Conservation (phyloP, 352 stramenopile species). For the Globisporangium paroecandrum region DNA sequence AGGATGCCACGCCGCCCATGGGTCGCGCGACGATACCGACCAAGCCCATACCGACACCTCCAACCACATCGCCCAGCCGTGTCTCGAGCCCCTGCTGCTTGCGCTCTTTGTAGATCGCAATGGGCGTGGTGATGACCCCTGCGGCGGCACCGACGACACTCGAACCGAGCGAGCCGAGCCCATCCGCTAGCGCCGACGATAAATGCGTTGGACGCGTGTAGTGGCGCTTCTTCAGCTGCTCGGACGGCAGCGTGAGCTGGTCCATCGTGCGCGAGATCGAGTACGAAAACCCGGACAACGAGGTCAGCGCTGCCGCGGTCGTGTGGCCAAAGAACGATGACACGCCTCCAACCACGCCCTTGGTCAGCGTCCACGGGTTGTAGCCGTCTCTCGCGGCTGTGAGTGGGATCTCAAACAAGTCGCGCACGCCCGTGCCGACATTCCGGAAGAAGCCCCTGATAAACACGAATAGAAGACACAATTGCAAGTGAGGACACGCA, state of each 20-base stretch:
- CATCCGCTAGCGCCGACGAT: conserved; percentile 55
- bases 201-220: conserved; percentile 66
- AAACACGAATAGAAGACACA: neutral
- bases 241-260: conserved; percentile 62
- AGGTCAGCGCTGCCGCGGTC: conserved; percentile 64
- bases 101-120: conserved; percentile 72
- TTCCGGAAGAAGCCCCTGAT: conserved; percentile 72
- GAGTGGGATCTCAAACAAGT: conserved; percentile 77
- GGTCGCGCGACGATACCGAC: conserved; percentile 77
- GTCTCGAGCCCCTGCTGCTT: conserved; percentile 54
- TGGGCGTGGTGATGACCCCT: conserved; percentile 71
- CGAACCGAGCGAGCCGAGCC: conserved; percentile 65
- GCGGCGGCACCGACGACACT: conserved; percentile 74
- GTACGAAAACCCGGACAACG: conserved; percentile 77
- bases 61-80: conserved; percentile 60
- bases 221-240: conserved; percentile 57
- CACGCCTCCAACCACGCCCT: conserved; percentile 62
- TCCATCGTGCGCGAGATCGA: conserved; percentile 81
- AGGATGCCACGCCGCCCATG: conserved; percentile 70
- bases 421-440: conserved; percentile 60
- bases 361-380: conserved; percentile 72
- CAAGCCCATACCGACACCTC: conserved; percentile 72
- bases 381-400: conserved; percentile 66
- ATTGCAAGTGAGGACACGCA: neutral
- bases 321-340: conserved; percentile 73